Conservation (phyloP, 1,284 basidiomycete species). For the Trichosporon inkin region DNA sequence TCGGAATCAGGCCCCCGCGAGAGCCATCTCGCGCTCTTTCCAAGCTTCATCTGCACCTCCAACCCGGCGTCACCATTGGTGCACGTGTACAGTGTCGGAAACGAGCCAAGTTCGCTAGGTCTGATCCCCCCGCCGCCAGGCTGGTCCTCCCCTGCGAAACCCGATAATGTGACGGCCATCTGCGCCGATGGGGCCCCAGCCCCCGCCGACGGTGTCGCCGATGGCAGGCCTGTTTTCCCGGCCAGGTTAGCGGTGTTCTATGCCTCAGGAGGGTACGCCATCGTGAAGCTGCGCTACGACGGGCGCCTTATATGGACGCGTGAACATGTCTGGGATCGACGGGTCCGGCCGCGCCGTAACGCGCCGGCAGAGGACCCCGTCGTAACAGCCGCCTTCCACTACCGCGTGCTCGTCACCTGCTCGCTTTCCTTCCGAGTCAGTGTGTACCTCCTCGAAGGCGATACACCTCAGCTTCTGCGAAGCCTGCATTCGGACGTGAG, state of each 20-base stretch:
- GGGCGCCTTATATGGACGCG: constrained; percentile 27
- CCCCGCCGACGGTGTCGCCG: not conserved
- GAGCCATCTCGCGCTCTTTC: constrained; percentile 45
- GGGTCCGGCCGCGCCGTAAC: not conserved
- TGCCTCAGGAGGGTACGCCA: constrained; percentile 46
- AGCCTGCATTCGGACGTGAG: constrained; percentile 46
- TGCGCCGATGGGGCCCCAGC: constrained; percentile 40
- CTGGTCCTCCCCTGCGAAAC: constrained; percentile 45
- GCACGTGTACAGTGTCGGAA: constrained; percentile 34
- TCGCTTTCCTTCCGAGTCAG: constrained; percentile 40
- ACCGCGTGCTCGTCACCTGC: constrained; percentile 41
- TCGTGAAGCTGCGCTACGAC: constrained; percentile 29
- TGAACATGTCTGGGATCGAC: constrained; percentile 26
- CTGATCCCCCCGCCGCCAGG: constrained; percentile 50
- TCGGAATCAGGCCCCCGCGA: constrained; percentile 7
- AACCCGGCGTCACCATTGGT: constrained; percentile 44
- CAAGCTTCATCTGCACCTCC: constrained; percentile 46
- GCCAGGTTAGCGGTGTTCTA: constrained; percentile 46
- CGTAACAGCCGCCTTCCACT: constrained; percentile 38
- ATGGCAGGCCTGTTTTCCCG: constrained; percentile 21
- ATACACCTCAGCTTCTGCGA: constrained; percentile 26
- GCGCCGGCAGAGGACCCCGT: constrained; percentile 32
- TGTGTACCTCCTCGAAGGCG: constrained; percentile 30
- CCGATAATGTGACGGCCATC: constrained; percentile 46
- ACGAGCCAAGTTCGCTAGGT: constrained; percentile 30